Evolutionary conservation across 2,329 filamentous ascomycete genomes (phyloP), one percentile per base, ranked within the genome.

Genomic region (Phialemoniopsis sp.): DNA sequence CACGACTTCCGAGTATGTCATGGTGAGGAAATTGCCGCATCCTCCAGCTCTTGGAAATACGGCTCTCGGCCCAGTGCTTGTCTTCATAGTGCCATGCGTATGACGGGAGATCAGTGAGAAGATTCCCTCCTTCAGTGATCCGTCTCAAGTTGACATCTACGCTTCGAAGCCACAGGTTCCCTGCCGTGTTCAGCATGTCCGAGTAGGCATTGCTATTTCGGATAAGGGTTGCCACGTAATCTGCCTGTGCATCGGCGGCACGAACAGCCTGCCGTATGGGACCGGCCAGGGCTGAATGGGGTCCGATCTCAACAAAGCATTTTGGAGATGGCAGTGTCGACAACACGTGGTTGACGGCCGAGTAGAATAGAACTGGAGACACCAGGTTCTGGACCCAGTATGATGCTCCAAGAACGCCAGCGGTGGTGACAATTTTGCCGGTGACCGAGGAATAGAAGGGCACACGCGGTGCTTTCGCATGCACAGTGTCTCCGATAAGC

Each of bases 351-450:
- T 19, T 47, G 9, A 4, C 52, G 1, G 62, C 61, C 29, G 58
- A 45, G 3, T 46, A 50, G 43, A 66, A 66, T 3, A 52, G 38
- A 1, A 64, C 61, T 4, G 60, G 52, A 3, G 48, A 50, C 8
- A 48, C 44, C 48, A 64, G 48, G 37, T 66, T 66, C 13, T 52
- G 44, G 1, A 41, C 41, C 60, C 60, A 66, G 39, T 64, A 62
- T 9, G 29, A 26, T 26, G 21, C 21, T 6, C 21, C 21, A 26
- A 26, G 21, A 6, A 10, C 21, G 10, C 21, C 21, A 26, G 21
- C 21, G 6, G 21, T 26, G 21, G 21, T 6, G 10, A 26, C 10
- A 10, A 26, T 26, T 2, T 9, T 9, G 0, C 21, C 15, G 7
- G 21, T 34, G 21, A 37, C 37, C 10, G 34, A 34, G 3, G 32